Conservation (phyloP, 2,329 filamentous ascomycete species). For the Sclerotinia nivalis region DNA sequence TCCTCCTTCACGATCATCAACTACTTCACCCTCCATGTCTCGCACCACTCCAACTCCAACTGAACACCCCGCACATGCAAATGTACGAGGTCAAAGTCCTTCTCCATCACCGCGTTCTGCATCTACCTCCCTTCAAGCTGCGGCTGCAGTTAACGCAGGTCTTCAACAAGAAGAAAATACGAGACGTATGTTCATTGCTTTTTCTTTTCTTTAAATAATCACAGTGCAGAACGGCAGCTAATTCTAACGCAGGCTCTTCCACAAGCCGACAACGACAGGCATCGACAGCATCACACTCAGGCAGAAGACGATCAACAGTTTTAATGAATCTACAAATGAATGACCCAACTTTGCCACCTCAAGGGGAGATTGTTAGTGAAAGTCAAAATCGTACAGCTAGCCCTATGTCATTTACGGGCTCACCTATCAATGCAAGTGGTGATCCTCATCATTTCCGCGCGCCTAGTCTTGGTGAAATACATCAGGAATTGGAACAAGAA, state of each 20-base stretch:
- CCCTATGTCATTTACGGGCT: constrained; percentile 51
- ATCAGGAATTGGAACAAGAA: constrained; percentile 77
- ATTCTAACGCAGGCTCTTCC: constrained; percentile 43
- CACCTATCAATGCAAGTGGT: constrained; percentile 45
- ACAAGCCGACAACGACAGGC: constrained; percentile 50
- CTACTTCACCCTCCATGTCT: constrained; percentile 43
- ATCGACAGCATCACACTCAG: constrained; percentile 45
- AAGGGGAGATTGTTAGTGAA: constrained; percentile 66
- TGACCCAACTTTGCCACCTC: constrained; percentile 65
- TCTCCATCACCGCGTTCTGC: constrained; percentile 64
- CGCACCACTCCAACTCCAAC: constrained; percentile 44
- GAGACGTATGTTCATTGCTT: constrained; percentile 48
- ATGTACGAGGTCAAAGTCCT: constrained; percentile 51
- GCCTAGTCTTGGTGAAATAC: constrained; percentile 73
- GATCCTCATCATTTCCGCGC: constrained; percentile 66
- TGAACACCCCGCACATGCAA: constrained; percentile 31
- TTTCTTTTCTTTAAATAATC: not conserved
- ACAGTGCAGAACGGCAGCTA: not conserved
- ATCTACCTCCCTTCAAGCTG: constrained; percentile 71
- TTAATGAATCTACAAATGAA: constrained; percentile 74
- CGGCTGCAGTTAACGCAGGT: constrained; percentile 75
- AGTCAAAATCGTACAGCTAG: constrained; percentile 46
- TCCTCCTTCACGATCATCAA: constrained; percentile 48
- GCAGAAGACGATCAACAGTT: constrained; percentile 66
- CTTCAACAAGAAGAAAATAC: constrained; percentile 64